phyloP scores from a whole-genome alignment of 2,329 filamentous ascomycete genomes.

The Rutstroemia sp. region DNA sequence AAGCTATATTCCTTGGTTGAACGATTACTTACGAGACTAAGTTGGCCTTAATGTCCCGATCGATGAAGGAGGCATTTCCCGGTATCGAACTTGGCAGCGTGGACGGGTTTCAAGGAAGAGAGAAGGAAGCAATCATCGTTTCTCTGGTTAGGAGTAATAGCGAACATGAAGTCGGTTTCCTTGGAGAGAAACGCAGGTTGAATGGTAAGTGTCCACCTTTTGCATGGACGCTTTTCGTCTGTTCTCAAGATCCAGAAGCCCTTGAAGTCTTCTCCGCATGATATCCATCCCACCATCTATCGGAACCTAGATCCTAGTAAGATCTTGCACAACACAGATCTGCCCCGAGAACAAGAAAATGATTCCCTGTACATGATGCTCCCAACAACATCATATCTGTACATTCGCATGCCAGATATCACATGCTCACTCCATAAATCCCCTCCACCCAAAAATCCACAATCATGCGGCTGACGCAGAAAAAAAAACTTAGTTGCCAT shows the following conservation, averaged over 20 bases:
- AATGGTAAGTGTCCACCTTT: conserved; percentile 61
- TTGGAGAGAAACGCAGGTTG: conserved; percentile 82
- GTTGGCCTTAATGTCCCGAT: conserved; percentile 66
- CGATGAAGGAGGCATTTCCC: conserved; percentile 73
- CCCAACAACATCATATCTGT: background rate
- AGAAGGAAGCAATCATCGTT: conserved; percentile 92
- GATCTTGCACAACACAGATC: background rate
- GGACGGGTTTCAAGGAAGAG: conserved; percentile 92
- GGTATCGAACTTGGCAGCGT: conserved; percentile 93
- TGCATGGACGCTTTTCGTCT: background rate
- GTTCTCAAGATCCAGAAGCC: background rate
- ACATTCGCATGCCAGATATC: background rate
- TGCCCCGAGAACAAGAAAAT: background rate
- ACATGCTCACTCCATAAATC: background rate
- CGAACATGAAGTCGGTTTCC: conserved; percentile 82
- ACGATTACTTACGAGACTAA: conserved; percentile 30
- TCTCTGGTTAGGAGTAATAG: conserved; percentile 90
- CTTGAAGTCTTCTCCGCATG: conserved; percentile 1
- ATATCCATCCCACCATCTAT: background rate
- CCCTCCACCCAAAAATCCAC: conserved; percentile 1
- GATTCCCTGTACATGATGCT: background rate
- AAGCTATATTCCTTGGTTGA: background rate
- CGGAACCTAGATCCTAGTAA: background rate
- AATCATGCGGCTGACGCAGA: conserved; percentile 11
- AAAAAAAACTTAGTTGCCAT: conserved; percentile 66